phyloP scores from a whole-genome alignment of 352 stramenopile species.

The Aphanomyces invadans region DNA sequence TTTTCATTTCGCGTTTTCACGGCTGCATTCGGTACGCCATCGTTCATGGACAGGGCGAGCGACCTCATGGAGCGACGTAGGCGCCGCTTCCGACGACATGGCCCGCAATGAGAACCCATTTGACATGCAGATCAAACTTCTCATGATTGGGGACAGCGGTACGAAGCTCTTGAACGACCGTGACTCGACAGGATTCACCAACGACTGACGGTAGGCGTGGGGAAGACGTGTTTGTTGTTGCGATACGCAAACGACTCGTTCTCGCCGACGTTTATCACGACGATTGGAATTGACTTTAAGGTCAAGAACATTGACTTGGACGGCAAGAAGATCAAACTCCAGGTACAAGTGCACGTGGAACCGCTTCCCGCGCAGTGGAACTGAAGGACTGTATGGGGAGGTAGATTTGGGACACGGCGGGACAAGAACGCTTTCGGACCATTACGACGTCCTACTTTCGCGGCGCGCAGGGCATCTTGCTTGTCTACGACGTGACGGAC shows the following conservation, averaged over 20 bases:
- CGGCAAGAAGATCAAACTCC: conserved; percentile 97
- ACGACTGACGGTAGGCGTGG: conserved; percentile 49
- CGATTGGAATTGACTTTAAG: conserved; percentile 88
- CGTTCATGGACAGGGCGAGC: not conserved
- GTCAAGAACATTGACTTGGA: conserved; percentile 91
- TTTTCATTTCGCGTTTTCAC: conserved; percentile 23
- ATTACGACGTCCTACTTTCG: conserved; percentile 99
- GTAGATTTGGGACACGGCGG: conserved; percentile 97
- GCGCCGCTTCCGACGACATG: conserved; percentile 37
- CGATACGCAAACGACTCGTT: conserved; percentile 88
- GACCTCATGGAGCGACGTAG: conserved; percentile 3
- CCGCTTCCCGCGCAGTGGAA: too few species aligned
- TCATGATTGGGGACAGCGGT: conserved; percentile 97
- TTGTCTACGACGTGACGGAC: conserved; percentile 98
- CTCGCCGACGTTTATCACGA: conserved; percentile 87
- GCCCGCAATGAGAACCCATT: conserved; percentile 88
- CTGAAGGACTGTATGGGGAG: not conserved
- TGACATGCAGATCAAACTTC: conserved; percentile 97
- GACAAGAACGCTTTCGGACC: conserved; percentile 97
- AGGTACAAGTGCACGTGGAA: conserved; percentile 47
- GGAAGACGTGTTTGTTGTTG: conserved; percentile 83
- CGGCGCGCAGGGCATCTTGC: conserved; percentile 97
- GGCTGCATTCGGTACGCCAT: not conserved
- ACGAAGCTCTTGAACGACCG: conserved; percentile 29
- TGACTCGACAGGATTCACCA: not conserved